phyloP scores from a whole-genome alignment of 345 rosid species.

The Citrus sinensis region DNA sequence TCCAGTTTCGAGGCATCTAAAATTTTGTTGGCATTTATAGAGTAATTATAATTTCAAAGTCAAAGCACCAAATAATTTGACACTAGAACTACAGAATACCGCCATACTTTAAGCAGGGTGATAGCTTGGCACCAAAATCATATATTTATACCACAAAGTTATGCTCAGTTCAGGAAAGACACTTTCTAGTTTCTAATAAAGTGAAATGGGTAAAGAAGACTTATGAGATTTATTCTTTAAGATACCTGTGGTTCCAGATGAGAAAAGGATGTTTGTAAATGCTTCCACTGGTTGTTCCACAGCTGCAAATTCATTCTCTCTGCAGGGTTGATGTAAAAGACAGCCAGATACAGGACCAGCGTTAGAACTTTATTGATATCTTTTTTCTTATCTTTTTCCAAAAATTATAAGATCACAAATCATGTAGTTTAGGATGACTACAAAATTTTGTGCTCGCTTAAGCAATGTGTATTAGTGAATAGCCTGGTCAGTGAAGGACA shows the following conservation, averaged over 20 bases:
- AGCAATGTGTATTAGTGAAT: neutral
- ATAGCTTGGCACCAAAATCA: neutral
- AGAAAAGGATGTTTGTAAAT: slow-evolving; percentile 82
- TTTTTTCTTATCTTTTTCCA: neutral
- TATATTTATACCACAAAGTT: neutral
- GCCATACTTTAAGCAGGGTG: neutral
- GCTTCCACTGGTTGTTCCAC: slow-evolving; percentile 79
- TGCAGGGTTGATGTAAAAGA: slow-evolving; percentile 28
- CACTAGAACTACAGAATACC: neutral
- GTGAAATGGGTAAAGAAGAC: slow-evolving; percentile 2
- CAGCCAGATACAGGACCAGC: neutral
- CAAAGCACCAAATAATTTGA: neutral
- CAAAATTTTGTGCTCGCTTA: neutral
- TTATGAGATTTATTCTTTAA: slow-evolving; percentile 6
- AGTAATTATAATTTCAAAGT: neutral
- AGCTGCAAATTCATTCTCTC: slow-evolving; percentile 65
- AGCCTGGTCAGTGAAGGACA: neutral
- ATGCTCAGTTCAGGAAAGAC: neutral
- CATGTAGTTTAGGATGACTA: slow-evolving; percentile 9
- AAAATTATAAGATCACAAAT: slow-evolving; percentile 5
- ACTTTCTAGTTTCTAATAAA: neutral
- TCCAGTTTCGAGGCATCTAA: neutral
- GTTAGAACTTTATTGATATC: slow-evolving; percentile 4
- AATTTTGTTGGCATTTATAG: neutral
- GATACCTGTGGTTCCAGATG: slow-evolving; percentile 98